Percentiles rank a stretch among this genome's conserved stretches.
Evolutionary conservation across 768 basidiomycete genomes (phyloP).

Genomic region (Trametes maxima): DNA sequence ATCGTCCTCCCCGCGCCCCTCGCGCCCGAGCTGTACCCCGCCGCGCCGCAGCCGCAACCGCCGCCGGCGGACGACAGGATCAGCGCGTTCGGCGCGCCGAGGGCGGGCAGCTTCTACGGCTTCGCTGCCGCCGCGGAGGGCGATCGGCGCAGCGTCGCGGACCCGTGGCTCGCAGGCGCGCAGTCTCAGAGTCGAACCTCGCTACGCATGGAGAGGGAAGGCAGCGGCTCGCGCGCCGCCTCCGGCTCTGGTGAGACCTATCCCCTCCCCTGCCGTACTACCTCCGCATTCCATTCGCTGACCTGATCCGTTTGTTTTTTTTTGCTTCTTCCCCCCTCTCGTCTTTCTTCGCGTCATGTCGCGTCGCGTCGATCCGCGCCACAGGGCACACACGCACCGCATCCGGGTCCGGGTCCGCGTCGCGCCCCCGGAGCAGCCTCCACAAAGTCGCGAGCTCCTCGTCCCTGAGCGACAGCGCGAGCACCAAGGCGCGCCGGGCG

Average conservation of each 20-base stretch:
- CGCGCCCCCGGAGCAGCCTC: conserved; percentile 21
- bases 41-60: no score
- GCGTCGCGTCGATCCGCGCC: no score
- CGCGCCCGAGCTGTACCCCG: conserved; percentile 38
- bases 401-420: not conserved
- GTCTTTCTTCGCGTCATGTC: not conserved
- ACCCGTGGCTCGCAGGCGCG: conserved; percentile 23
- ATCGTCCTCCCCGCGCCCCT: conserved; percentile 72
- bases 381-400: no score
- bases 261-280: not conserved
- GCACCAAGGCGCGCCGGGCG: conserved; percentile 12
- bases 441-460: conserved; percentile 14
- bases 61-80: not conserved
- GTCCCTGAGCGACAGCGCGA: conserved; percentile 16
- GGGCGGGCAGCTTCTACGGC: conserved; percentile 11
- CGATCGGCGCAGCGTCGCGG: conserved; percentile 16
- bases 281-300: not conserved
- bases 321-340: no score
- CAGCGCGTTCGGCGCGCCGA: conserved; percentile 10
- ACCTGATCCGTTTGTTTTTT: not conserved
- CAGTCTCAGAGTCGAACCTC: conserved; percentile 11
- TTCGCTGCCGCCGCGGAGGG: not conserved
- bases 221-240: conserved; percentile 5
- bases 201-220: conserved; percentile 1
- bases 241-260: conserved; percentile 5